Evolutionary conservation across 73 alveolate species (phyloP), one percentile per base, ranked within the genome.

Genomic region (Durusdinium trenchii): DNA sequence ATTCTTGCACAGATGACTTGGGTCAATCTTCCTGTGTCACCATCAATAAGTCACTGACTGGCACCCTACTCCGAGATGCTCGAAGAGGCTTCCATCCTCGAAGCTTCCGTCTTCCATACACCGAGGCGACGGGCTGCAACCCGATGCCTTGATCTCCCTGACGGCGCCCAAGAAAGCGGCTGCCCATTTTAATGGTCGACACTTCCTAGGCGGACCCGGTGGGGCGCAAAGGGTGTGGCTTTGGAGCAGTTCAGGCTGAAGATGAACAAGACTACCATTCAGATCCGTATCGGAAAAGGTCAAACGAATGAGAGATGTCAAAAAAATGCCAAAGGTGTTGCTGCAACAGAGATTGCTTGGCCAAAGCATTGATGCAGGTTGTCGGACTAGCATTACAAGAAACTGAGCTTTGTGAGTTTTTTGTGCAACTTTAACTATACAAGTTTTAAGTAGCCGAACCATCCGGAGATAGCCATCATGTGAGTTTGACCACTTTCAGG

Each of bases 131-230:
- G 99, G 99, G 43, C 69, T 94, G 47, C 60, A 90, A 87, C 87
- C 97, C 18, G 91, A 92, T n/a, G 45, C 86, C 51, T 38, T 99
- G 99, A 98, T 99, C 61, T 99, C 99, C 60, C 93, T 99, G 81
- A 99, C 99, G 57, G 99, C 99, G 69, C 99, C 99, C 47, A 99
- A 99, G 99, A 99, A 98, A 81, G 99, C 99, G 42, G 96, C 96
- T 0, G 76, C 73, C 81, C 36, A 32, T 38, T 89, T 89, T n/a
- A 64, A 51, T 12, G 96, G 96, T 40, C 54, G 76, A 18, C 96
- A 89, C 75, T 89, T 64, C 86, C 52, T 89, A 67, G 96, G 96
- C 61, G 79, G 69, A 57, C 69, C 23, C 23, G 69, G 69, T 16
- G 69, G 23, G 69, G 12, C 23, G 69, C 32, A 57, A 57, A 57